Evolutionary conservation across 225 moss, liverwort and hornwort species (phyloP).

Genomic region (Ulota crispa): DNA sequence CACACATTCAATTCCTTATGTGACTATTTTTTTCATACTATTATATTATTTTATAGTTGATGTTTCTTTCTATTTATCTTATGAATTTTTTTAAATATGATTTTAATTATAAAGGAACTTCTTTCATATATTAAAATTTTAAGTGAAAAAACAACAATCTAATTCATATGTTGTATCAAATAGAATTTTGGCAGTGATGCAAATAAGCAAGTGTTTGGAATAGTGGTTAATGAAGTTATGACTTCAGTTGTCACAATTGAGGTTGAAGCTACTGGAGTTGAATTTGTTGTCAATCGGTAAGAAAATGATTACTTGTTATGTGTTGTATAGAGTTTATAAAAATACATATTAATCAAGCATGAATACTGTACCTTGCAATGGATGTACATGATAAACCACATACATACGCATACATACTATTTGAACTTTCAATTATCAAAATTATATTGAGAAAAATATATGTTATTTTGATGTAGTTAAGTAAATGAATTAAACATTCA

Average conservation of each 20-base stretch:
- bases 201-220: slow-evolving; percentile 27
- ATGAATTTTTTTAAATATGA: neutral
- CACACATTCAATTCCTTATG: neutral
- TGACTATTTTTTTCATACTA: neutral
- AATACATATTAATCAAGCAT: neutral
- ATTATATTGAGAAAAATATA: neutral
- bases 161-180: neutral
- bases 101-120: accelerated
- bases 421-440: too few relatives aligned
- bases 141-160: neutral
- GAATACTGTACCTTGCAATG: neutral
- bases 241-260: slow-evolving; percentile 36
- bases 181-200: slow-evolving; percentile 14
- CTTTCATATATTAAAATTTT: accelerated
- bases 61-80: accelerated
- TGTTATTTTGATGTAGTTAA: neutral
- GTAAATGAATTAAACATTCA: neutral
- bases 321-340: neutral
- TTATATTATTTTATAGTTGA: neutral
- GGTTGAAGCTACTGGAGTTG: slow-evolving; percentile 19
- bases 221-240: slow-evolving; percentile 35
- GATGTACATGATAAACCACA: too few relatives aligned
- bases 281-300: slow-evolving; percentile 37
- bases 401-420: too few relatives aligned
- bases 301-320: accelerated